These are phyloP conservation scores for Dioscorea cayenensis DNA, from an alignment of 116 monocot species.

Conservation along the genomic window DNA sequence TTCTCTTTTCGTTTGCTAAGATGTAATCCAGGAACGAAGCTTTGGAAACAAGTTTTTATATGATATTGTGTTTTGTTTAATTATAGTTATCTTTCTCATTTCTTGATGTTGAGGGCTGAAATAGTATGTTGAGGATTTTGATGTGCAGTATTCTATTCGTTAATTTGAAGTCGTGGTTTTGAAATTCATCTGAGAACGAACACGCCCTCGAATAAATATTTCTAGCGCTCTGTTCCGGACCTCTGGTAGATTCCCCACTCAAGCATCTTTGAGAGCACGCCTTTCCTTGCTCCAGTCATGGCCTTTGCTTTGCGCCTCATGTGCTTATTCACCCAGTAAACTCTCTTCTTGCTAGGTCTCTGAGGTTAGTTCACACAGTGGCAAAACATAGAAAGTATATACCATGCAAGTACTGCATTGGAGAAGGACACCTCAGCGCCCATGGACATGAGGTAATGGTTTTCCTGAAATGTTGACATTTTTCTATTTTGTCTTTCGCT, in stretches of 20 bases:
- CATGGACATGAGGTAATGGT: not conserved
- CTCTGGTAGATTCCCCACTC: not conserved
- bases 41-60: too few species aligned
- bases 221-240: not conserved
- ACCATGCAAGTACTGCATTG: not conserved
- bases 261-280: not conserved
- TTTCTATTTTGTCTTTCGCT: too few species aligned
- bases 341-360: not conserved
- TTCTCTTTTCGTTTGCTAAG: too few species aligned
- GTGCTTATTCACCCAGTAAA: not conserved
- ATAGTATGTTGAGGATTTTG: too few species aligned
- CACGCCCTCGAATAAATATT: not conserved
- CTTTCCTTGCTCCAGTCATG: not conserved
- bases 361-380: not conserved
- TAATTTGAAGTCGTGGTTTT: not conserved
- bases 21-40: too few species aligned
- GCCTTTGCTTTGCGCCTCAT: not conserved
- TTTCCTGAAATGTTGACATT: too few species aligned
- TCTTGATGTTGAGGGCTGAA: too few species aligned
- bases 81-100: too few species aligned
- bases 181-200: not conserved
- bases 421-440: constrained; percentile 3
- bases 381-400: constrained; percentile 1
- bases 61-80: too few species aligned
- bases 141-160: too few species aligned